phyloP scores from a whole-genome alignment of 441 rosid genomes.

The Populus tomentosa region DNA sequence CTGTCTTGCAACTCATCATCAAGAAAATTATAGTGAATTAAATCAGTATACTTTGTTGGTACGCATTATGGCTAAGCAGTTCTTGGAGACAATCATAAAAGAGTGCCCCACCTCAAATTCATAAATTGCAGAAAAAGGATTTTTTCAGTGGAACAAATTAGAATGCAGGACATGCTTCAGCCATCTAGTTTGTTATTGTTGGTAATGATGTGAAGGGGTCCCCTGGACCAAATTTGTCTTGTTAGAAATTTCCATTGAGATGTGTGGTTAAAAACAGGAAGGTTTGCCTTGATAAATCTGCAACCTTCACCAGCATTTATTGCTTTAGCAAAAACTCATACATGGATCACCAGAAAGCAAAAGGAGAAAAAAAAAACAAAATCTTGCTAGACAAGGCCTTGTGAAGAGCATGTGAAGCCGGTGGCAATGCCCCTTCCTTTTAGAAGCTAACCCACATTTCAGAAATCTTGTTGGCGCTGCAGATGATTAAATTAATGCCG shows the following conservation, averaged over 20 bases:
- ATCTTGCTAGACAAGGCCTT: slow-evolving; percentile 1
- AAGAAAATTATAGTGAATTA: neutral
- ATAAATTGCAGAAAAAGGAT: no score
- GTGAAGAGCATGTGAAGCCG: slow-evolving; percentile 9
- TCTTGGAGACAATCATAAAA: no score
- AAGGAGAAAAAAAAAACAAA: neutral
- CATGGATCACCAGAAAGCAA: neutral
- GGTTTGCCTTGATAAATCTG: no score
- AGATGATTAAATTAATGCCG: neutral
- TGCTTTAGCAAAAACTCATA: neutral
- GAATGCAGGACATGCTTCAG: neutral
- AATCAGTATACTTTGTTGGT: neutral
- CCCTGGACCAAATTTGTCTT: no score
- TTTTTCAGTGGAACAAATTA: no score
- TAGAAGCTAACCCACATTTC: neutral
- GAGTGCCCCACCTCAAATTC: no score
- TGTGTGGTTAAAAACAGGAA: no score
- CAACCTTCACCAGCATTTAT: neutral
- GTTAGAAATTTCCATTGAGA: no score
- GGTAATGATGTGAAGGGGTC: neutral
- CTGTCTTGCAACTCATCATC: slow-evolving; percentile 21
- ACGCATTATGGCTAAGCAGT: no score
- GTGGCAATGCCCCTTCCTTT: neutral
- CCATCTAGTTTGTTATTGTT: neutral
- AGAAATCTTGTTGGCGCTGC: neutral